phyloP scores from a whole-genome alignment of 768 basidiomycete species.

The Trametes maxima region DNA sequence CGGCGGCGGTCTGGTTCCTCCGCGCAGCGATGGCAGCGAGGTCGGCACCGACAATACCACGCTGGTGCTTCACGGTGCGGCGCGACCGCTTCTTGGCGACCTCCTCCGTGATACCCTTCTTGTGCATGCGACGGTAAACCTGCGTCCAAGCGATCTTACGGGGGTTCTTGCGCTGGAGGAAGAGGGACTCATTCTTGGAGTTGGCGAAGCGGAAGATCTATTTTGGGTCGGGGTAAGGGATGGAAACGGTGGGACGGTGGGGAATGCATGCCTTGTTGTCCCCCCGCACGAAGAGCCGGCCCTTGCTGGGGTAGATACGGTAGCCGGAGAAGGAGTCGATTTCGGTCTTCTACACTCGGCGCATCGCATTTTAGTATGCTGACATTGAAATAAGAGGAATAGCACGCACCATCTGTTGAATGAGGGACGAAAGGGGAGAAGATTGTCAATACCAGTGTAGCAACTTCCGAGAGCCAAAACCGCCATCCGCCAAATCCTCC shows the following conservation, averaged over 20 bases:
- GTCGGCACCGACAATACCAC: constrained; percentile 97
- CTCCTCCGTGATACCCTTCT: constrained; percentile 99
- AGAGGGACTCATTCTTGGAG: constrained; percentile 94
- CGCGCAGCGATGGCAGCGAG: constrained; percentile 87
- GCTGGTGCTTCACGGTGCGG: constrained; percentile 96
- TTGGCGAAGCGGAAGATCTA: constrained; percentile 94
- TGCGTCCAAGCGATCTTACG: constrained; percentile 99
- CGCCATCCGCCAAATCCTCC: constrained; percentile 7
- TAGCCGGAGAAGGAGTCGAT: constrained; percentile 97
- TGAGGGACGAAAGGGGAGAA: not conserved
- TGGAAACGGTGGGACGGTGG: not conserved
- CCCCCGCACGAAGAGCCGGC: constrained; percentile 92
- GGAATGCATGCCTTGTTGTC: constrained; percentile 83
- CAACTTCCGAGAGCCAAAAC: not conserved
- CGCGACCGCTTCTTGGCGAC: constrained; percentile 98
- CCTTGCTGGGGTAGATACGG: constrained; percentile 98
- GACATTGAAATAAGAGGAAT: not conserved
- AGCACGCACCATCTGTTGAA: constrained; percentile 17
- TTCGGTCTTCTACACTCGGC: constrained; percentile 82
- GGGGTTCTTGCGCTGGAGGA: constrained; percentile 99
- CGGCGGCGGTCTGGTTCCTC: constrained; percentile 88
- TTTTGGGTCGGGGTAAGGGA: not conserved
- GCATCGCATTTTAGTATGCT: not conserved
- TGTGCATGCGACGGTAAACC: constrained; percentile 96
- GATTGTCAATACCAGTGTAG: not conserved